Evolutionary conservation across 176 grass and related monocot genomes (phyloP).

Genomic region (Oryza glaberrima): DNA sequence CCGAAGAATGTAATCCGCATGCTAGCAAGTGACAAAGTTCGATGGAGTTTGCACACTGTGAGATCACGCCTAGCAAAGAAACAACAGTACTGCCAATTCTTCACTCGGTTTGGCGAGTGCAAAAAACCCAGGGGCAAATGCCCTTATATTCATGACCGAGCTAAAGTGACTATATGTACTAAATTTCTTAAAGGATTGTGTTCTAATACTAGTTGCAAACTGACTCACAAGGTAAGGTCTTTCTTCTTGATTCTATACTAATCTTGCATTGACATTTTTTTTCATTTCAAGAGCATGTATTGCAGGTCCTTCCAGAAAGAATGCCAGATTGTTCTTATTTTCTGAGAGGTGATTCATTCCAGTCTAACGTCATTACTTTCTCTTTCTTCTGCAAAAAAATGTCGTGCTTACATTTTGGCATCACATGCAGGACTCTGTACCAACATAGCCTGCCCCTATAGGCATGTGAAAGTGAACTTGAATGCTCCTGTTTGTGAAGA

Average conservation of each 20-base stretch:
- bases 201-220: conserved; percentile 80
- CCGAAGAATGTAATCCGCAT: conserved; percentile 88
- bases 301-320: conserved; percentile 92
- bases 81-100: conserved; percentile 89
- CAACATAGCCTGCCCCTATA: conserved; percentile 86
- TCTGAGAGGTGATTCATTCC: conserved; percentile 70
- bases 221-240: conserved; percentile 84
- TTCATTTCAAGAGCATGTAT: conserved; percentile 44
- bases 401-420: conserved; percentile 41
- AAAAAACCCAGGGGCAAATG: conserved; percentile 76
- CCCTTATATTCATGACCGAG: conserved; percentile 79
- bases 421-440: conserved; percentile 77
- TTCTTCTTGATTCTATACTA: conserved; percentile 49
- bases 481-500: conserved; percentile 86
- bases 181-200: conserved; percentile 94
- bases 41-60: conserved; percentile 93
- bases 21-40: conserved; percentile 94
- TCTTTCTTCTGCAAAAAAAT: conserved; percentile 3
- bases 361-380: conserved; percentile 20
- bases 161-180: conserved; percentile 97
- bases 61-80: conserved; percentile 81
- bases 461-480: conserved; percentile 90
- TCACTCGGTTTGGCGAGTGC: conserved; percentile 87
- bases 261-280: conserved; percentile 26
- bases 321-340: conserved; percentile 99